phyloP scores from a whole-genome alignment of 345 rosid species.

The Syzygium aromaticum region DNA sequence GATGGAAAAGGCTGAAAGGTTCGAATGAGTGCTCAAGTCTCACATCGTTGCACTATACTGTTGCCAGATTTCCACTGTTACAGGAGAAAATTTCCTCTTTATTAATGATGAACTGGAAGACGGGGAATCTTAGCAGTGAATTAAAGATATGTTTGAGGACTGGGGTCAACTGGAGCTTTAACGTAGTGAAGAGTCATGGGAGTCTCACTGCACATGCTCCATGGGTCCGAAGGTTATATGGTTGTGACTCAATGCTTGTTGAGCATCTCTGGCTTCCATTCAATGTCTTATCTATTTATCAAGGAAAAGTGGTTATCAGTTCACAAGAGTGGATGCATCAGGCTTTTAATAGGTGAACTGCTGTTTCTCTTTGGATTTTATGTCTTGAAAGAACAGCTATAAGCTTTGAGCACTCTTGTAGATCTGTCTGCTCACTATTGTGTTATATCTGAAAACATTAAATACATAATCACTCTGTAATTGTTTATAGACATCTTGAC shows the following conservation, averaged over 20 bases:
- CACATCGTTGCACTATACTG: background rate
- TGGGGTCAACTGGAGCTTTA: background rate
- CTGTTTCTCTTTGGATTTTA: background rate
- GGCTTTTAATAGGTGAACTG: background rate
- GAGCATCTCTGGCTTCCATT: background rate
- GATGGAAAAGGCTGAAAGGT: background rate
- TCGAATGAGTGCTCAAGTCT: background rate
- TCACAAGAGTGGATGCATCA: background rate
- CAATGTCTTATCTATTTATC: background rate
- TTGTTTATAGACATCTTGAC: background rate
- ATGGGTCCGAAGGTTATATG: background rate
- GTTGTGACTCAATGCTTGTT: background rate
- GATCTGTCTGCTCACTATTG: background rate
- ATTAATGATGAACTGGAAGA: background rate
- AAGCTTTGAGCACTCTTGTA: background rate
- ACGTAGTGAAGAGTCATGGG: background rate
- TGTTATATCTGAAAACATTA: background rate
- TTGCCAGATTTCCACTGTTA: background rate
- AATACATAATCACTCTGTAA: constrained; percentile 2
- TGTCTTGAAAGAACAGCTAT: background rate
- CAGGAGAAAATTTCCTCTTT: background rate
- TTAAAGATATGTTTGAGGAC: background rate
- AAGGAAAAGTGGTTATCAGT: background rate
- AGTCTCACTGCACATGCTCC: background rate
- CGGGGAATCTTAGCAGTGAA: background rate